Percentiles rank a stretch among this genome's conserved stretches.
These are phyloP conservation scores for Hypoxylon sp. DNA, from an alignment of 2,329 filamentous ascomycete genomes.

Conservation along the genomic window DNA sequence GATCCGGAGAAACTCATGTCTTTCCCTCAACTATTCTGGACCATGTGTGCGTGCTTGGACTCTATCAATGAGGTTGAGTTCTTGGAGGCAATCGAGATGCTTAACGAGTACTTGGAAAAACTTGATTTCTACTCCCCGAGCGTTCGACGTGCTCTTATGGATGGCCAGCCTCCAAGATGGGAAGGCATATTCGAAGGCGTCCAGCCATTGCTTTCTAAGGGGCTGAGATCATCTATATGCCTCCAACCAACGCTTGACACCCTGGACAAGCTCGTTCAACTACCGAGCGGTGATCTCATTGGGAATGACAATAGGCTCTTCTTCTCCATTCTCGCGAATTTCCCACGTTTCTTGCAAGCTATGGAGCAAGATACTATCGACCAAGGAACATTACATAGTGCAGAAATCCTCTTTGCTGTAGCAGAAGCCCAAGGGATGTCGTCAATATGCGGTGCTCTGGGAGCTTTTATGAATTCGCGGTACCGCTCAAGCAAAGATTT, in stretches of 20 bases:
- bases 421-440: conserved; percentile 80
- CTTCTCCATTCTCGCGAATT: conserved; percentile 90
- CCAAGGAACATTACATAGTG: conserved; percentile 71
- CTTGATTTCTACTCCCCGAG: conserved; percentile 81
- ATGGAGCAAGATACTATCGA: conserved; percentile 77
- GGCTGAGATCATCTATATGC: conserved; percentile 86
- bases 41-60: conserved; percentile 93
- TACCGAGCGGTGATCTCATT: conserved; percentile 85
- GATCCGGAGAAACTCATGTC: conserved; percentile 83
- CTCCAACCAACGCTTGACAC: conserved; percentile 83
- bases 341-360: conserved; percentile 85
- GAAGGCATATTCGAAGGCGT: conserved; percentile 90
- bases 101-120: conserved; percentile 87
- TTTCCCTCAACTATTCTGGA: conserved; percentile 99
- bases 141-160: conserved; percentile 79
- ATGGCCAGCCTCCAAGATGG: conserved; percentile 88
- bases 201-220: conserved; percentile 90
- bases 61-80: conserved; percentile 98
- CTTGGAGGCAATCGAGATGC: conserved; percentile 90
- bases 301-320: conserved; percentile 87
- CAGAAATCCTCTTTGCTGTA: conserved; percentile 77
- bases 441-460: conserved; percentile 77
- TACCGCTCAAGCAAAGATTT: conserved; percentile 82
- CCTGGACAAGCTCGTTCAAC: conserved; percentile 81
- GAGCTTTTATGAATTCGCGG: conserved; percentile 76